phyloP scores from a whole-genome alignment of 2,329 filamentous ascomycete genomes.

The Fusarium buharicum region DNA sequence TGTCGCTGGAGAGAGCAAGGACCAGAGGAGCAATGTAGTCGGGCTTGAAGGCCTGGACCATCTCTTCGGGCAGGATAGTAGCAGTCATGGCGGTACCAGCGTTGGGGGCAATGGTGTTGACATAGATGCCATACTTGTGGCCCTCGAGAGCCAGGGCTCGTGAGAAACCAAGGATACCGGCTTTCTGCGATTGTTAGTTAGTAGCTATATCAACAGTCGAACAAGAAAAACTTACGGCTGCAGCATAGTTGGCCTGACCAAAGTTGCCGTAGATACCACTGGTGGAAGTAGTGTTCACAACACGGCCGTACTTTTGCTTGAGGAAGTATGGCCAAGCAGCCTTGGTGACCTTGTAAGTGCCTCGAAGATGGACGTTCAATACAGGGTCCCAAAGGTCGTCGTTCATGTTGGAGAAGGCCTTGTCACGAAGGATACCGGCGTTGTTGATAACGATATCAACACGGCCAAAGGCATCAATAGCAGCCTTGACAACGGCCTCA shows the following conservation, averaged over 20 bases:
- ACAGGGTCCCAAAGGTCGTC: slow-evolving; percentile 94
- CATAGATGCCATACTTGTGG: slow-evolving; percentile 95
- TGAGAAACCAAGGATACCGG: slow-evolving; percentile 94
- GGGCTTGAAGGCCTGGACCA: slow-evolving; percentile 99
- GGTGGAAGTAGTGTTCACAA: slow-evolving; percentile 96
- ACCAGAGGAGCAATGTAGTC: slow-evolving; percentile 97
- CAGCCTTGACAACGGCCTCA: slow-evolving; percentile 88
- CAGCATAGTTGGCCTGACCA: slow-evolving; percentile 96
- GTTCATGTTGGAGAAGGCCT: slow-evolving; percentile 98
- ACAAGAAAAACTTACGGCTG: slow-evolving; percentile 69
- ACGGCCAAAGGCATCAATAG: slow-evolving; percentile 92
- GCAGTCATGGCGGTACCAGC: slow-evolving; percentile 95
- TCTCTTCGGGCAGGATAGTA: slow-evolving; percentile 93
- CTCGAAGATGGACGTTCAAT: slow-evolving; percentile 89
- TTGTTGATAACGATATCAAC: slow-evolving; percentile 98
- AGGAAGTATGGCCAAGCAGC: slow-evolving; percentile 97
- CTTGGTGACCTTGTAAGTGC: slow-evolving; percentile 97
- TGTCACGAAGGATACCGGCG: slow-evolving; percentile 95
- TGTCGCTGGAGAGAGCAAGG: slow-evolving; percentile 84
- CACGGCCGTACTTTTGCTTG: slow-evolving; percentile 97
- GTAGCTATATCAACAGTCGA: slow-evolving; percentile 9
- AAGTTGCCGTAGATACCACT: slow-evolving; percentile 99
- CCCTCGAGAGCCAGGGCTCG: slow-evolving; percentile 93
- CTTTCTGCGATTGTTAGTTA: slow-evolving; percentile 68
- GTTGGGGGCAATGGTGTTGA: slow-evolving; percentile 98